Conservation (phyloP, 2,329 filamentous ascomycete genomes). For the Periconia sp. region DNA sequence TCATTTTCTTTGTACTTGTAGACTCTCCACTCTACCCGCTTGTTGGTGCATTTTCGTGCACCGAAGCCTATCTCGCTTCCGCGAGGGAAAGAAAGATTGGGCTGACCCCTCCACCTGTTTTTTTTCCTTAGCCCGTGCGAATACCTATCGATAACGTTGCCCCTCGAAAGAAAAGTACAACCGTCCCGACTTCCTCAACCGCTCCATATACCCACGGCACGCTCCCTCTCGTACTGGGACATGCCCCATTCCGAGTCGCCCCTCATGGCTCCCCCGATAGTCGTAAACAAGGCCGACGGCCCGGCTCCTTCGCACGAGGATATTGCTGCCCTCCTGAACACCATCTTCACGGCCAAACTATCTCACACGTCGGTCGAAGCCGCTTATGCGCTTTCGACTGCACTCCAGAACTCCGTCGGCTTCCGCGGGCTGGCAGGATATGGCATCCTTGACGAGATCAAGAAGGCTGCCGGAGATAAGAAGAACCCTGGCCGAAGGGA, state of each 20-base stretch:
- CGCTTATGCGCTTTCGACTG: conserved; percentile 64
- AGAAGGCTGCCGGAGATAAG: conserved; percentile 87
- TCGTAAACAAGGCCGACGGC: conserved; percentile 47
- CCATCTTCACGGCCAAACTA: conserved; percentile 53
- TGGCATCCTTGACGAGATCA: conserved; percentile 63
- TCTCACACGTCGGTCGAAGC: conserved; percentile 62
- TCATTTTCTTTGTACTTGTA: conserved; percentile 19
- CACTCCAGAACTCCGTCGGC: conserved; percentile 66
- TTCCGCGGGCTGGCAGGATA: conserved; percentile 64
- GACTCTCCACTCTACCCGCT: conserved; percentile 26
- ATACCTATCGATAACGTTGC: conserved; percentile 35
- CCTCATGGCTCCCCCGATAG: conserved; percentile 50
- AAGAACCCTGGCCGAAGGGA: conserved; percentile 85
- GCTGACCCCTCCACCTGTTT: background rate
- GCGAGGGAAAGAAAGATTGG: background rate
- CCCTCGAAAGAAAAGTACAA: conserved; percentile 29
- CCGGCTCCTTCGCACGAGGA: conserved; percentile 51
- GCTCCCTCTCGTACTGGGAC: conserved; percentile 14
- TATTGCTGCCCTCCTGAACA: conserved; percentile 45
- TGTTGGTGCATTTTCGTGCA: background rate
- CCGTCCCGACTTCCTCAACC: conserved; percentile 1
- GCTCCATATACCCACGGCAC: conserved; percentile 6
- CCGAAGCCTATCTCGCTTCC: background rate
- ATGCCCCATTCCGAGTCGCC: conserved; percentile 57
- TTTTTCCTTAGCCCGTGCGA: background rate